Percentiles rank a stretch among this genome's conserved stretches.
These are phyloP conservation scores for Hylodesmum podocarpum DNA, from an alignment of 306 rosid genomes.

Conservation along the genomic window DNA sequence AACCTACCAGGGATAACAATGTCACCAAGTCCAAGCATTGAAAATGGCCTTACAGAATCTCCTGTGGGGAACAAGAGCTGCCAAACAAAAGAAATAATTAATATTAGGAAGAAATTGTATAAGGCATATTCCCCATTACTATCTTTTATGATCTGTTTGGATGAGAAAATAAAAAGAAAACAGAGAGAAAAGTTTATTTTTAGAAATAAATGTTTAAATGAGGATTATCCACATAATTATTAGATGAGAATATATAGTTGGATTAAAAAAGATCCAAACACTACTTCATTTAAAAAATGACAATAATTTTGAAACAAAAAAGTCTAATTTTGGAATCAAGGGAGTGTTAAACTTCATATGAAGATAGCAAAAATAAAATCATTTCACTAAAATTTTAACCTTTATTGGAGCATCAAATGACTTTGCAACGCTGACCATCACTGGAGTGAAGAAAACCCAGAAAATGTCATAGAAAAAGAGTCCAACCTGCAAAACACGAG, in stretches of 20 bases:
- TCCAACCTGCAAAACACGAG: constrained; percentile 55
- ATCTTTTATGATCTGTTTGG: background rate
- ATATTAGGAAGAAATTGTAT: background rate
- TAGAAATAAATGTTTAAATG: background rate
- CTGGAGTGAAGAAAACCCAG: constrained; percentile 94
- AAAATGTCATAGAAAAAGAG: constrained; percentile 85
- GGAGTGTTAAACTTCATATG: background rate
- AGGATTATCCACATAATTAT: background rate
- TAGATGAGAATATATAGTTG: background rate
- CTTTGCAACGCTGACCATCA: constrained; percentile 91
- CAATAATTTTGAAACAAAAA: background rate
- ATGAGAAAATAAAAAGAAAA: background rate
- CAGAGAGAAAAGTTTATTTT: background rate
- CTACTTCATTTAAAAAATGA: background rate
- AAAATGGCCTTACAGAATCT: constrained; percentile 67
- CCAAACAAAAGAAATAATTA: constrained; percentile 4
- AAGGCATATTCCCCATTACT: background rate
- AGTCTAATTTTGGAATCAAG: background rate
- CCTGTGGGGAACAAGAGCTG: constrained; percentile 83
- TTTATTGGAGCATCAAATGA: constrained; percentile 92
- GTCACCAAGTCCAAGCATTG: constrained; percentile 94
- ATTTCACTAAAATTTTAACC: constrained; percentile 44
- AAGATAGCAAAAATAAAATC: background rate
- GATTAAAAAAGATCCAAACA: too few relatives aligned
- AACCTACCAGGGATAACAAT: constrained; percentile 82